Percentiles rank a stretch among this genome's conserved stretches.
phyloP scores from a whole-genome alignment of 306 rosid species.

The Vachellia pachyceras region DNA sequence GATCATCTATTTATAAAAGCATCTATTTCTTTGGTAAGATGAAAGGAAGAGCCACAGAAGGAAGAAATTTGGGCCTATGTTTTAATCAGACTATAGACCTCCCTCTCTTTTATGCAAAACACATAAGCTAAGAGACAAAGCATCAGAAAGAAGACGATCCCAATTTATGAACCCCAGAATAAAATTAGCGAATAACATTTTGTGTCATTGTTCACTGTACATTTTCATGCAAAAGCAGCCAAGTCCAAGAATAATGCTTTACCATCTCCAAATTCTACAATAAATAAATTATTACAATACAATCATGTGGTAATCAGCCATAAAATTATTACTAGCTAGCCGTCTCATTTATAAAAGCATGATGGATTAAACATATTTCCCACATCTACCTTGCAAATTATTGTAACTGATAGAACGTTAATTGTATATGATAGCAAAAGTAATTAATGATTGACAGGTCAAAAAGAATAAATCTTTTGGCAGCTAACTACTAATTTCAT shows the following conservation, averaged over 20 bases:
- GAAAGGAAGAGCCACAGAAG: conserved; percentile 17
- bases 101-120: neutral
- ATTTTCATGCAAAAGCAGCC: neutral
- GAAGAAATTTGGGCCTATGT: neutral
- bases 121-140: conserved; percentile 6
- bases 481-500: conserved; percentile 44
- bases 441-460: conserved; percentile 10
- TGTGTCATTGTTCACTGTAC: neutral
- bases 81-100: conserved; percentile 18
- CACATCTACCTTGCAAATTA: conserved; percentile 25
- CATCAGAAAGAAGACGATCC: conserved; percentile 14
- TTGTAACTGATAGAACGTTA: conserved; percentile 18
- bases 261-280: conserved; percentile 1
- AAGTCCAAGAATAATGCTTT: neutral
- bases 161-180: conserved; percentile 17
- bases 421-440: conserved; percentile 8
- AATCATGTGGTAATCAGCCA: neutral
- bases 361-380: conserved; percentile 29
- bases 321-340: neutral
- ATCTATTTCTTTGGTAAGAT: conserved; percentile 1
- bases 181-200: neutral
- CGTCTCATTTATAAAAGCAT: conserved; percentile 1
- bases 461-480: conserved; percentile 38
- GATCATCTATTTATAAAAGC: conserved; percentile 24
- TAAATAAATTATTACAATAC: conserved; percentile 25